Base-by-base conservation (phyloP, 169 alveolate species). In the Fabrea salina region DNA sequence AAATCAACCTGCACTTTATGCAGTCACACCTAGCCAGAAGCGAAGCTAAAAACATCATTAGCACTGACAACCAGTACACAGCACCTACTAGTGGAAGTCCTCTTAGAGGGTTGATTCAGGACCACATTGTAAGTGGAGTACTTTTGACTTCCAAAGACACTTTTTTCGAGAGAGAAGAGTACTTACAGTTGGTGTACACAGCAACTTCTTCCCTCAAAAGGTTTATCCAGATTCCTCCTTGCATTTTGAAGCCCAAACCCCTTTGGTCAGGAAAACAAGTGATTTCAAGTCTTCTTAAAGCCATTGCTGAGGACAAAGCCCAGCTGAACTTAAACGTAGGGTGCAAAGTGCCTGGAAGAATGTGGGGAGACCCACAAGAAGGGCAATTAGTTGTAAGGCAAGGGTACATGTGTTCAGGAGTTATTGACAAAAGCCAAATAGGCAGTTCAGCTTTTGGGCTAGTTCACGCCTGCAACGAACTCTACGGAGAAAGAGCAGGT, bases 21-120 rank as follows among this genome's bases (percentile, higher is more conserved):
- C 93, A 96, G 92, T 97, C 96, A 50, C 94, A 94, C 72, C 83
- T 94, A 37, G 98, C 99, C 0, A 96, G 98, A 66, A 93, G 99
- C 16, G 99, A 98, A 80, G 99, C 99, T 5, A 91, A 94, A 59
- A 91, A 90, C 51, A 91, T 98, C 30, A 94, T 97, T 68, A 94
- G 96, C 44, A 98, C 99, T 51, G 99, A 98, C 85, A 89, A 95
- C 87, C 97, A 97, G 87, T 97, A 96, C 86, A 91, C 97, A 11
- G 99, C 96, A 16, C 99, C 99, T 11, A 98, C 98, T 41, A 96
- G 96, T 84, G 99, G 99, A 5, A 96, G 96, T 56, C 99, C 99
- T 4, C 81, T 98, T 6, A 92, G 99, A 68, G 99, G 99, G 2
- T 89, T 98, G 40, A 96, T 98, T 35, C 99, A 98, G 92, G 99